Conservation (phyloP, 2,329 filamentous ascomycete genomes). For the Peltaster fructicola region DNA sequence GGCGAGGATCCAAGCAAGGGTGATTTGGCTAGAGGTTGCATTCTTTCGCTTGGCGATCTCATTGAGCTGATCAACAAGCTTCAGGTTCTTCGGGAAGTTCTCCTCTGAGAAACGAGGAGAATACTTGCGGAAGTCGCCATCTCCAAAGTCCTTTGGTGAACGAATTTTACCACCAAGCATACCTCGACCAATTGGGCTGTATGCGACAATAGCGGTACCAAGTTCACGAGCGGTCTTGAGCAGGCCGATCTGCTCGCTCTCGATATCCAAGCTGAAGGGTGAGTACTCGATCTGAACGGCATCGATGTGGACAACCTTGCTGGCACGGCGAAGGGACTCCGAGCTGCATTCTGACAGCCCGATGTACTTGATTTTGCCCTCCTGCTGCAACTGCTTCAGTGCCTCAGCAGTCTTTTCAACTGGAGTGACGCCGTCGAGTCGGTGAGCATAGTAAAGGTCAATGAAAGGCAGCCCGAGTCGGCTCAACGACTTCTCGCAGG, state of each 20-base stretch:
- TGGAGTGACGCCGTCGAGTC: conserved; percentile 26
- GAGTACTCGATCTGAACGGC: conserved; percentile 39
- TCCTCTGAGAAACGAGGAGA: conserved; percentile 34
- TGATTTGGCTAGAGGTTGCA: conserved; percentile 38
- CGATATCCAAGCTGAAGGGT: conserved; percentile 40
- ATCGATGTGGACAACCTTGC: conserved; percentile 31
- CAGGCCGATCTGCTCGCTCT: conserved; percentile 31
- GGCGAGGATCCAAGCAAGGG: conserved; percentile 44
- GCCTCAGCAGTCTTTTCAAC: conserved; percentile 32
- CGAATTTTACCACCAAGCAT: conserved; percentile 36
- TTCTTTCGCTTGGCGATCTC: conserved; percentile 36
- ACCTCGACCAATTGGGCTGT: conserved; percentile 42
- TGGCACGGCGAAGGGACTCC: conserved; percentile 33
- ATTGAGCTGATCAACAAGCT: conserved; percentile 33
- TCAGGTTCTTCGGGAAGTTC: conserved; percentile 39
- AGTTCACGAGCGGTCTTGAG: conserved; percentile 40
- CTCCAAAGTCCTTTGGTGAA: conserved; percentile 29
- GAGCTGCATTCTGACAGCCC: conserved; percentile 37
- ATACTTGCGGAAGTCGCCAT: conserved; percentile 29
- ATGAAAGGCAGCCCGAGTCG: conserved; percentile 23
- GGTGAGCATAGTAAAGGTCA: conserved; percentile 28
- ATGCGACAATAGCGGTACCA: conserved; percentile 38
- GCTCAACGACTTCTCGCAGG: conserved; percentile 22
- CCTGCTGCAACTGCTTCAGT: conserved; percentile 30
- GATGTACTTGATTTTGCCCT: conserved; percentile 40